Evolutionary conservation across 208 protist genomes (phyloP).

Genomic region (Acanthamoeba triangularis): DNA sequence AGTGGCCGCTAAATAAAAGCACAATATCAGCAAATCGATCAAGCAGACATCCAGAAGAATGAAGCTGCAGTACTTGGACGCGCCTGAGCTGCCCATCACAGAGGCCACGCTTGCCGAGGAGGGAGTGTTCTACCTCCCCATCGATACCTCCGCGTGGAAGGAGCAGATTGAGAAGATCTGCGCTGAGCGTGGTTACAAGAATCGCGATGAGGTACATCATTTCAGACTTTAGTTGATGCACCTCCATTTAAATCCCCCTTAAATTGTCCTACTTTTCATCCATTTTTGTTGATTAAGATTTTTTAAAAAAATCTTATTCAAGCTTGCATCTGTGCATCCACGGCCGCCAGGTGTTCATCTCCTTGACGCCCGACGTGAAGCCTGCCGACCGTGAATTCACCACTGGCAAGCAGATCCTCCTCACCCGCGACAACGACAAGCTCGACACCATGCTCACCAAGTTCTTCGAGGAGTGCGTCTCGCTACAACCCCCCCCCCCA

Average conservation of each 20-base stretch:
- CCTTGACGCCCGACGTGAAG: conserved; percentile 30
- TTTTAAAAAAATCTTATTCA: neutral
- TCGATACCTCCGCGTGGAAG: conserved; percentile 68
- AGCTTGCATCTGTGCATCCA: neutral
- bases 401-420: conserved; percentile 60
- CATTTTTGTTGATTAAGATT: neutral
- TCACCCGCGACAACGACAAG: conserved; percentile 65
- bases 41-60: too few species aligned
- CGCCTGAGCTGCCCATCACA: conserved; percentile 11
- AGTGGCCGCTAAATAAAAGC: neutral
- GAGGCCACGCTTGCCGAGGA: conserved; percentile 18
- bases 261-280: neutral
- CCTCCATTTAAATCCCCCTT: too few species aligned
- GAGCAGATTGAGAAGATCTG: conserved; percentile 76
- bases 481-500: neutral
- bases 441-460: conserved; percentile 65
- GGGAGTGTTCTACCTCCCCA: conserved; percentile 71
- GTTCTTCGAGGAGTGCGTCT: conserved; percentile 59
- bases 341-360: conserved; percentile 51
- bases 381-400: conserved; percentile 41
- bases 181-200: conserved; percentile 82
- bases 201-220: conserved; percentile 82
- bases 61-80: conserved; percentile 69
- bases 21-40: too few species aligned
- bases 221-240: too few species aligned